These are phyloP conservation scores for Botrytis galanthina DNA, from an alignment of 2,329 filamentous ascomycete genomes.

Conservation along the genomic window DNA sequence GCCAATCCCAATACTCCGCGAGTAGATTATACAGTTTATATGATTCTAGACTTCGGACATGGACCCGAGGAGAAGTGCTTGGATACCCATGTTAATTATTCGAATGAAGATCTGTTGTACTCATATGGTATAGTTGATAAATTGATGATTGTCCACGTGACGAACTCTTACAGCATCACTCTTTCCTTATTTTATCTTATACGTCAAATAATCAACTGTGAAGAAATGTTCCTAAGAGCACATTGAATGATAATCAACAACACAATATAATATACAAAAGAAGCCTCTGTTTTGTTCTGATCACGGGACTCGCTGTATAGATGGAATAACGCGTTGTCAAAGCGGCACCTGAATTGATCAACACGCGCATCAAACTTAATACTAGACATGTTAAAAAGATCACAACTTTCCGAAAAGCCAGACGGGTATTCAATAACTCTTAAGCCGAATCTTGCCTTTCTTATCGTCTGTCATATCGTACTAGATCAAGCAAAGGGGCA, in stretches of 20 bases:
- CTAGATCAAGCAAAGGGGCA: neutral
- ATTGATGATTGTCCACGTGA: neutral
- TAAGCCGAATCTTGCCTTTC: neutral
- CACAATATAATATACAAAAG: neutral
- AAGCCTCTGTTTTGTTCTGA: neutral
- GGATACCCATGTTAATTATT: neutral
- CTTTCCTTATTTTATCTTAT: neutral
- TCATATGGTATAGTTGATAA: no score
- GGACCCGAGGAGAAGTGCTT: neutral
- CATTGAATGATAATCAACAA: rapidly evolving
- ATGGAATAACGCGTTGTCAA: neutral
- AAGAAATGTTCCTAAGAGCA: neutral
- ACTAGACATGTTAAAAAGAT: neutral
- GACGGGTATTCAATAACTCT: neutral
- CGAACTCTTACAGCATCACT: rapidly evolving
- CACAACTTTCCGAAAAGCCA: neutral
- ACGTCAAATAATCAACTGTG: neutral
- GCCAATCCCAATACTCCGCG: neutral
- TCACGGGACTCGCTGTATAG: neutral
- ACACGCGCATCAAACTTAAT: neutral
- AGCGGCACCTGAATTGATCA: neutral
- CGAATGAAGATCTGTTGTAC: neutral
- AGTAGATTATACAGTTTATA: neutral
- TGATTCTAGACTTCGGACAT: neutral
- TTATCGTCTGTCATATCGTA: slow-evolving; percentile 5